Conservation (phyloP, 305 asterid species). For the Fraxinus sp. region DNA sequence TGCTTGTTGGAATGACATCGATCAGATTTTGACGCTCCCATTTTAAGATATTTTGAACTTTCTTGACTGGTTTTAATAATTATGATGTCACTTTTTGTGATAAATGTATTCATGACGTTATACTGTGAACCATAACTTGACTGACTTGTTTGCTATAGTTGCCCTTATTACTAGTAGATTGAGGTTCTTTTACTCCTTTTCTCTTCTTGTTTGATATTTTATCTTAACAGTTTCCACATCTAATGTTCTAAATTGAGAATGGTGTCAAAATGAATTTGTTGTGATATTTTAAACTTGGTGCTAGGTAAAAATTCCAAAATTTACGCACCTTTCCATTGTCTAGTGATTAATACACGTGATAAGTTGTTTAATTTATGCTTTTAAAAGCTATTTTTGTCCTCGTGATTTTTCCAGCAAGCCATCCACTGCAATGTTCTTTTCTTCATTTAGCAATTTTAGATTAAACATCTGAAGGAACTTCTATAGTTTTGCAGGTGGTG, state of each 20-base stretch:
- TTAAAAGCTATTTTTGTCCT: background rate
- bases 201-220: background rate
- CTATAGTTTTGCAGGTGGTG: slow-evolving; percentile 53
- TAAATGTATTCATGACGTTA: background rate
- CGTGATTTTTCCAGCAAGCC: background rate
- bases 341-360: background rate
- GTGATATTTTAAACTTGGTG: background rate
- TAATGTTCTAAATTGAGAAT: background rate
- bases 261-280: background rate
- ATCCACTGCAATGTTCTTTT: background rate
- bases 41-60: background rate
- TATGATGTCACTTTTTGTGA: background rate
- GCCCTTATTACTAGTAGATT: background rate
- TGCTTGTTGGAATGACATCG: background rate
- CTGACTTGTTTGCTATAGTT: background rate
- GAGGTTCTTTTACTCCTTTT: background rate
- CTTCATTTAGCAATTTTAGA: background rate
- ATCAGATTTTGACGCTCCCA: background rate
- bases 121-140: background rate
- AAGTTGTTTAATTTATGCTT: background rate
- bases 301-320: background rate
- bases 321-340: background rate
- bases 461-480: background rate
- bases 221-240: background rate
- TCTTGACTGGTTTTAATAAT: background rate